phyloP scores from a whole-genome alignment of 495 filamentous ascomycete genomes.

The Chlorociboria aeruginascens region DNA sequence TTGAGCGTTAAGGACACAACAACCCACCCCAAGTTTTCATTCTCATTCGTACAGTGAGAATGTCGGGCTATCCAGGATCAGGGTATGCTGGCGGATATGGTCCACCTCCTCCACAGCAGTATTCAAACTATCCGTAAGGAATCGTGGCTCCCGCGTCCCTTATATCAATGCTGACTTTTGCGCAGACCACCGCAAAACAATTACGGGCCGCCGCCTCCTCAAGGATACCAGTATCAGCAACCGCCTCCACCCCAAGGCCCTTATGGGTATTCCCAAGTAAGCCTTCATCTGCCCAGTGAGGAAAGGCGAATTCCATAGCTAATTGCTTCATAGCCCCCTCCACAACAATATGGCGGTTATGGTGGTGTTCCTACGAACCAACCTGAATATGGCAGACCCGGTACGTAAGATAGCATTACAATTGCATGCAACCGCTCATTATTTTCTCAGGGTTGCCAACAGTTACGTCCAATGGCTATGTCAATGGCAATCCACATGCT shows the following conservation, averaged over 20 bases:
- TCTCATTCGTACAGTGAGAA: slow-evolving; percentile 1
- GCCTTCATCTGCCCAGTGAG: background rate
- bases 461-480: slow-evolving; percentile 38
- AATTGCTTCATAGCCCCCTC: slow-evolving; percentile 23
- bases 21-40: background rate
- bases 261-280: slow-evolving; percentile 16
- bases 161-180: slow-evolving; percentile 11
- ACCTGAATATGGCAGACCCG: slow-evolving; percentile 17
- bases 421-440: background rate
- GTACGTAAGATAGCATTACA: slow-evolving; percentile 4
- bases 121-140: slow-evolving; percentile 23
- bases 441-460: slow-evolving; percentile 28
- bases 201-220: slow-evolving; percentile 24
- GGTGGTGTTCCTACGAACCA: slow-evolving; percentile 24
- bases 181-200: slow-evolving; percentile 24
- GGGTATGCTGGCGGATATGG: slow-evolving; percentile 24
- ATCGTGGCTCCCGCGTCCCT: slow-evolving; percentile 7
- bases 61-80: slow-evolving; percentile 25
- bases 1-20: background rate
- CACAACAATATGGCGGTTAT: slow-evolving; percentile 31
- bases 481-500: slow-evolving; percentile 37
- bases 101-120: slow-evolving; percentile 21
- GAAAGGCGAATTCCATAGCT: background rate
- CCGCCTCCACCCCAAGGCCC: slow-evolving; percentile 20
- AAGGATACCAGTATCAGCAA: slow-evolving; percentile 34